Percentiles rank a stretch among this genome's conserved stretches.
Evolutionary conservation across 2,329 filamentous ascomycete genomes (phyloP).

Genomic region (Penicillium sp.): DNA sequence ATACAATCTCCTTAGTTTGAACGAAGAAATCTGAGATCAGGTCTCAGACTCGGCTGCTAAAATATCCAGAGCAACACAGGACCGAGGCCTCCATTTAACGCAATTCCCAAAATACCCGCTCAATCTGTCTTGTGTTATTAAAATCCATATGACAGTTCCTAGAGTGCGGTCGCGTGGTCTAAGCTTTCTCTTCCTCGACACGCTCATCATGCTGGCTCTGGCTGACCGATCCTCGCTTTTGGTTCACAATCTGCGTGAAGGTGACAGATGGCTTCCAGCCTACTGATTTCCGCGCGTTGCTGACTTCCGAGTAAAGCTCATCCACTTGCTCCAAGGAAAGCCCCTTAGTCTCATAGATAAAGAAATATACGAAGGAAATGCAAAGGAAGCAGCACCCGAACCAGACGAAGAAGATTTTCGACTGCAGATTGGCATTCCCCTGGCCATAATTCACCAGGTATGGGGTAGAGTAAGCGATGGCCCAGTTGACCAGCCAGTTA

Average conservation of each 20-base stretch:
- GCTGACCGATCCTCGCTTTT: background rate
- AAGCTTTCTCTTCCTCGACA: background rate
- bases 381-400: constrained; percentile 69
- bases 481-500: constrained; percentile 54
- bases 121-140: background rate
- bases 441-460: constrained; percentile 61
- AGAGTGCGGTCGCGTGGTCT: background rate
- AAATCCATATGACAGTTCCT: background rate
- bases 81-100: background rate
- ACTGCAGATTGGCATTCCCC: constrained; percentile 60
- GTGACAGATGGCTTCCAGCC: constrained; percentile 47
- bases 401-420: constrained; percentile 79
- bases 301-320: constrained; percentile 65
- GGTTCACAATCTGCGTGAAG: background rate
- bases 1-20: background rate
- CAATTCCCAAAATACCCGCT: background rate
- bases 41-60: background rate
- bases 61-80: background rate
- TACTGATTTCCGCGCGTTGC: constrained; percentile 22
- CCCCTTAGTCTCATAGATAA: constrained; percentile 84
- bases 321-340: constrained; percentile 78
- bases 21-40: background rate
- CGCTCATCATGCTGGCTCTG: background rate
- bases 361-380: constrained; percentile 55
- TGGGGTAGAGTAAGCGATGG: constrained; percentile 67